A percentile compares a stretch with the other conserved stretches of the same genome.
These are phyloP conservation scores for Phytopythium helicoides DNA, from an alignment of 352 stramenopile species.

Conservation along the genomic window DNA sequence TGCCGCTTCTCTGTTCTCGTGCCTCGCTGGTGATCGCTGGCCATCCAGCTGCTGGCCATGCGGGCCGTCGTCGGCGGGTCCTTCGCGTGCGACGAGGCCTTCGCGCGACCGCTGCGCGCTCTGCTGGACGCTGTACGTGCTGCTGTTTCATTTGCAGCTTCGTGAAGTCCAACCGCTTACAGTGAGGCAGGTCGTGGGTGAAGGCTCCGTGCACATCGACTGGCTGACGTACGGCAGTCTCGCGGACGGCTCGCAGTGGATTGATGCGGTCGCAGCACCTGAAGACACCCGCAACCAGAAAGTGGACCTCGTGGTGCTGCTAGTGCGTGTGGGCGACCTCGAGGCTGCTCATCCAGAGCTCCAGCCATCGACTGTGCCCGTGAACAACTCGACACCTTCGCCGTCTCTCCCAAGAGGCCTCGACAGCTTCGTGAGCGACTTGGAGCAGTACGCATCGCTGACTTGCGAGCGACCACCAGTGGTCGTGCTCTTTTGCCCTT, in stretches of 20 bases:
- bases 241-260: conserved; percentile 30
- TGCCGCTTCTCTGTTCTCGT: no score
- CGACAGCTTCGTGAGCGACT: conserved; percentile 18
- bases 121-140: conserved; percentile 47
- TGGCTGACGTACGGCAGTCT: conserved; percentile 61
- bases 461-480: conserved; percentile 11
- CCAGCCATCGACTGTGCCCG: neutral
- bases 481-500: conserved; percentile 40
- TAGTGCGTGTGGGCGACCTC: conserved; percentile 61
- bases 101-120: conserved; percentile 48
- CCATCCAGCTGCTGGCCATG: neutral
- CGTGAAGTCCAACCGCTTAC: no score
- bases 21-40: neutral
- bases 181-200: conserved; percentile 26
- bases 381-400: conserved; percentile 1
- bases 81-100: conserved; percentile 56
- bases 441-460: conserved; percentile 21
- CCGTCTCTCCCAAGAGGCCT: conserved; percentile 4
- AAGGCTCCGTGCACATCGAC: conserved; percentile 29
- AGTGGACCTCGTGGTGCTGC: conserved; percentile 45
- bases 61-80: conserved; percentile 49
- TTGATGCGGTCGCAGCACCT: conserved; percentile 5
- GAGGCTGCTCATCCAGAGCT: conserved; percentile 57
- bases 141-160: conserved; percentile 6
- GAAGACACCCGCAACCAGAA: neutral